phyloP scores from a whole-genome alignment of 2,329 filamentous ascomycete species.

The Fusarium sp. region DNA sequence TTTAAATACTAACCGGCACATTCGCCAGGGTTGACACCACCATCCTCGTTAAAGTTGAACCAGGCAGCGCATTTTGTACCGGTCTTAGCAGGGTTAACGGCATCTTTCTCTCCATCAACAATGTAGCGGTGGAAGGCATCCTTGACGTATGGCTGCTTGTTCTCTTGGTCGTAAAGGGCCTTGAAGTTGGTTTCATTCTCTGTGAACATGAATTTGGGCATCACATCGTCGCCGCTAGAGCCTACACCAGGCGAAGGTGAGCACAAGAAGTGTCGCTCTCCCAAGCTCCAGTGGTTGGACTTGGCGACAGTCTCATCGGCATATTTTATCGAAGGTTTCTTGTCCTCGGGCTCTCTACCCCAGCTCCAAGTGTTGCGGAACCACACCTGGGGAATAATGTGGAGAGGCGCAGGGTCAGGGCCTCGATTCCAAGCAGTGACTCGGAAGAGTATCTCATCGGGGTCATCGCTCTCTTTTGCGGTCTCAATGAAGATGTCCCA shows the following conservation, averaged over 20 bases:
- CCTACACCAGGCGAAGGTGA: constrained; percentile 92
- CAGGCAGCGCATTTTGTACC: constrained; percentile 93
- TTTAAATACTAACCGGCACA: constrained; percentile 76
- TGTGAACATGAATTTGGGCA: constrained; percentile 89
- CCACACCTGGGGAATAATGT: constrained; percentile 95
- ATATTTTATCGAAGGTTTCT: constrained; percentile 82
- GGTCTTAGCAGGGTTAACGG: constrained; percentile 80
- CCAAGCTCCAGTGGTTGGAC: constrained; percentile 83
- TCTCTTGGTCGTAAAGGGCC: constrained; percentile 79
- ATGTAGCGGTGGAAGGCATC: constrained; percentile 94
- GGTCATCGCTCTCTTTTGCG: constrained; percentile 91
- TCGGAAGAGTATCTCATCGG: constrained; percentile 91
- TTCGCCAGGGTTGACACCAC: constrained; percentile 88
- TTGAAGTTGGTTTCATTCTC: constrained; percentile 95
- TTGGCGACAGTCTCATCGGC: constrained; percentile 75
- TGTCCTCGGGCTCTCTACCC: constrained; percentile 80
- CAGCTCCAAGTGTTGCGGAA: constrained; percentile 98
- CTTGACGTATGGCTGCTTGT: constrained; percentile 88
- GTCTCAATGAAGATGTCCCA: constrained; percentile 99
- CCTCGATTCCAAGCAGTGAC: constrained; percentile 97
- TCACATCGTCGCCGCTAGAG: constrained; percentile 81
- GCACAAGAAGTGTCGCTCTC: constrained; percentile 84
- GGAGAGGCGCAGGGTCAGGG: constrained; percentile 87
- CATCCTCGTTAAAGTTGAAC: constrained; percentile 91
- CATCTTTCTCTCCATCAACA: constrained; percentile 81